These are phyloP conservation scores for Ilex aquifolium DNA, from an alignment of 257 asterid genomes.

Conservation along the genomic window DNA sequence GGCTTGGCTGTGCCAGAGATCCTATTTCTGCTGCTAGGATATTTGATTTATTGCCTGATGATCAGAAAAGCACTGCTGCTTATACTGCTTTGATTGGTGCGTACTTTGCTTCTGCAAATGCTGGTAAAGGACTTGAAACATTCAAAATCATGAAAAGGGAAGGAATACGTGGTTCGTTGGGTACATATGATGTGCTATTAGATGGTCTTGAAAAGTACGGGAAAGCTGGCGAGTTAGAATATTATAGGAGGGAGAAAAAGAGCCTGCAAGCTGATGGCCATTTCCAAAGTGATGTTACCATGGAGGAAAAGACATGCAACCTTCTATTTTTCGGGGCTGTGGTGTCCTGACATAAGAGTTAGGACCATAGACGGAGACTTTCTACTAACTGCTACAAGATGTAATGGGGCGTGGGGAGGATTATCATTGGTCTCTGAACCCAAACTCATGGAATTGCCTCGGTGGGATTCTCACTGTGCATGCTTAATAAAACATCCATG, in stretches of 20 bases:
- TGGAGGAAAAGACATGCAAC: conserved; percentile 60
- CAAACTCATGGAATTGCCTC: too few relatives aligned
- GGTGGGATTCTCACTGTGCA: too few relatives aligned
- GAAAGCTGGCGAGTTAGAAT: conserved; percentile 31
- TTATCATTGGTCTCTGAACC: too few relatives aligned
- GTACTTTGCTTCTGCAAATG: conserved; percentile 51
- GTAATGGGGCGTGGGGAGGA: too few relatives aligned
- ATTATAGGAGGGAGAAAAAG: conserved; percentile 57
- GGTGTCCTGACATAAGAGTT: conserved; percentile 1
- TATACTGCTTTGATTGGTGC: conserved; percentile 65
- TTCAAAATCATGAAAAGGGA: conserved; percentile 47
- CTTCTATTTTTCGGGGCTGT: conserved; percentile 54
- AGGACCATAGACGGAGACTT: too few relatives aligned
- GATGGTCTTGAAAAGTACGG: conserved; percentile 64
- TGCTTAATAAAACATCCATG: too few relatives aligned
- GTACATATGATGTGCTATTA: conserved; percentile 54
- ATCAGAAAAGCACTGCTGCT: conserved; percentile 62
- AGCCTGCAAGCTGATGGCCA: conserved; percentile 28
- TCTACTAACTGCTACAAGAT: too few relatives aligned
- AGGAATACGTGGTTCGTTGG: conserved; percentile 42
- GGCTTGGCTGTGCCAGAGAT: conserved; percentile 56
- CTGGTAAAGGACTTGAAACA: conserved; percentile 49
- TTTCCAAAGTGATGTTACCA: conserved; percentile 15
- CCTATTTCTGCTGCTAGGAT: conserved; percentile 46
- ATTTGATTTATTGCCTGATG: conserved; percentile 50